phyloP scores from a whole-genome alignment of 192 early-diverging fungal species.

The Backusella sp. region DNA sequence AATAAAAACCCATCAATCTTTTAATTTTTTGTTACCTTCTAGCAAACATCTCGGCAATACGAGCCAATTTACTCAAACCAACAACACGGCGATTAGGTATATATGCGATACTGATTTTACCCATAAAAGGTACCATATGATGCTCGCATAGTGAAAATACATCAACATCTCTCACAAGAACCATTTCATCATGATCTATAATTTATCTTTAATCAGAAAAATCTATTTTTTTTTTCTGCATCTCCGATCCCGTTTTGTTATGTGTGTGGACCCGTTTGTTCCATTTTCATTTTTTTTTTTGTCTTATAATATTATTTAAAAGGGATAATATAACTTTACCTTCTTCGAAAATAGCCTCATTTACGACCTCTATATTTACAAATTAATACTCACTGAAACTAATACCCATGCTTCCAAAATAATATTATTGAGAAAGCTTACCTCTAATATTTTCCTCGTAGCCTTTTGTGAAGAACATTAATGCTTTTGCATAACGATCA shows the following conservation, averaged over 20 bases:
- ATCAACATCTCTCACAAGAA: constrained; percentile 96
- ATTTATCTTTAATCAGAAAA: constrained; percentile 9
- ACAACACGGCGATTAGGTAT: constrained; percentile 94
- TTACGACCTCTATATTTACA: constrained; percentile 68
- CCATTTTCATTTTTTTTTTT: neutral
- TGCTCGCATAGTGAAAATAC: constrained; percentile 98
- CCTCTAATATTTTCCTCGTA: constrained; percentile 88
- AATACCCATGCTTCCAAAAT: neutral
- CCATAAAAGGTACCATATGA: constrained; percentile 97
- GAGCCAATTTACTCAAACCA: constrained; percentile 94
- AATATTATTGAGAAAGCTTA: constrained; percentile 21
- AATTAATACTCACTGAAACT: neutral
- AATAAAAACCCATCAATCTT: neutral
- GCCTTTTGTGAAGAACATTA: constrained; percentile 99
- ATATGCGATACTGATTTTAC: constrained; percentile 97
- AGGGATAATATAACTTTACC: constrained; percentile 33
- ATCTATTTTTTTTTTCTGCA: constrained; percentile 2
- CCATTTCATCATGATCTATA: constrained; percentile 97
- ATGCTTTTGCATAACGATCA: constrained; percentile 92
- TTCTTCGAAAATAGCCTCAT: constrained; percentile 97
- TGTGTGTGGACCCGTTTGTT: neutral
- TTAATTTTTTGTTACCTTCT: constrained; percentile 43
- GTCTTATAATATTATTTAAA: neutral
- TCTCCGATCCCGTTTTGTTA: neutral
- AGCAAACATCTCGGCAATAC: constrained; percentile 98